Base-by-base conservation (phyloP, 2,329 filamentous ascomycete genomes). In the Ophiostoma piceae region DNA sequence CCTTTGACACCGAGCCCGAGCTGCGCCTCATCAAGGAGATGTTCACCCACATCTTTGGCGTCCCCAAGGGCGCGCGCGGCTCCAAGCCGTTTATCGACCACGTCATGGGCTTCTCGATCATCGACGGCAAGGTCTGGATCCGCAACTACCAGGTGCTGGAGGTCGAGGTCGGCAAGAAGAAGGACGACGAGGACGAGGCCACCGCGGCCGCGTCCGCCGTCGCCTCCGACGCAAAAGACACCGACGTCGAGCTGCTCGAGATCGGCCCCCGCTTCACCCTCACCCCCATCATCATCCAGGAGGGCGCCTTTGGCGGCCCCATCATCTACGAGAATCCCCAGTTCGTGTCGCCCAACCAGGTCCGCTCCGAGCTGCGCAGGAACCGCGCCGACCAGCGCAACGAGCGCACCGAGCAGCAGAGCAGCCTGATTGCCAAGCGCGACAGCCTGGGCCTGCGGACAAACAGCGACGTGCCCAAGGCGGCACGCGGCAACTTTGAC, bases 311-410 rank as follows among this genome's bases (percentile, higher is more conserved):
- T 75, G 94, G 94, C 69, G 95, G 95, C 0, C 94, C 95, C 2
- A 92, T 98, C 74, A 96, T 99, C 77, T 99, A 96, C 81, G 92
- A 98, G 84, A 98, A 98, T 83, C 95, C 92, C 84, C 90, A 97
- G 79, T 99, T 97, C 76, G 92, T 99, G 69, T 95, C 91, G 74
- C 95, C 95, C 11, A 99, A 99, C 86, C 92, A 97, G 81, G 88
- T 98, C 73, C 86, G 95, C 74, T 84, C 92, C 57, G 95, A 98
- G 73, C 79, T 96, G 74, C 85, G 92, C 75, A 83, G 87, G 79
- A 84, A 86, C 74, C 93, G 92, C 83, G 92, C 94, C 0, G 86
- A 87, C 67, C 88, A 88, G 74, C 94, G 96, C 81, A 91, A 92
- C 74, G 84, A 85, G 70, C 85, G 95, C 72, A 87, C 88, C 39